Evolutionary conservation across 2,329 filamentous ascomycete species (phyloP).

Genomic region (Phoma sp.): DNA sequence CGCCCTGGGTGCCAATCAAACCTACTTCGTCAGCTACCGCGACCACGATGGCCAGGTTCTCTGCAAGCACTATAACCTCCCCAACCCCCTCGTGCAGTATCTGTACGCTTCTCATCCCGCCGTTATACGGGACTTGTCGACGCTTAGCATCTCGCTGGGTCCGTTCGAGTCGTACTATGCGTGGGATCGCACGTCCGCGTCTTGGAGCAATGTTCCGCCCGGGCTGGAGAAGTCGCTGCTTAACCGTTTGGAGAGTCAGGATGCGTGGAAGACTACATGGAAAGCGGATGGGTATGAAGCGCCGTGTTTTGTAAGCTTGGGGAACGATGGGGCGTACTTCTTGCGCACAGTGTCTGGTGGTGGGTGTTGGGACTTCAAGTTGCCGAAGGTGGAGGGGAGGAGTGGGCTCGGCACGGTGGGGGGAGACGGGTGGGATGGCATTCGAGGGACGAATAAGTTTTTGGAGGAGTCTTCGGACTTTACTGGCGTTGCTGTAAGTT

Average conservation of each 20-base stretch:
- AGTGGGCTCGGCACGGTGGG: slow-evolving; percentile 16
- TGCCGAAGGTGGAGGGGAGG: slow-evolving; percentile 16
- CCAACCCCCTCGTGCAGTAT: slow-evolving; percentile 38
- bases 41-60: slow-evolving; percentile 26
- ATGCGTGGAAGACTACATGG: slow-evolving; percentile 35
- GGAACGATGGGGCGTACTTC: slow-evolving; percentile 40
- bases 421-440: slow-evolving; percentile 31
- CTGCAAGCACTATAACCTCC: slow-evolving; percentile 40
- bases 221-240: slow-evolving; percentile 36
- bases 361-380: slow-evolving; percentile 41
- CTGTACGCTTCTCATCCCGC: slow-evolving; percentile 36
- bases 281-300: slow-evolving; percentile 34
- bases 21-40: slow-evolving; percentile 39
- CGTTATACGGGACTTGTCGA: slow-evolving; percentile 34
- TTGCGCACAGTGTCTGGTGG: slow-evolving; percentile 42
- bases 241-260: slow-evolving; percentile 30
- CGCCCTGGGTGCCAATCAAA: slow-evolving; percentile 28
- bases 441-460: slow-evolving; percentile 38
- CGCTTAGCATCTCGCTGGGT: slow-evolving; percentile 37
- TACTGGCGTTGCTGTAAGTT: slow-evolving; percentile 32
- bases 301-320: slow-evolving; percentile 39
- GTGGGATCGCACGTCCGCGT: slow-evolving; percentile 34
- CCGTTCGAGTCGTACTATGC: slow-evolving; percentile 42
- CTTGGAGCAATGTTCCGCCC: slow-evolving; percentile 38
- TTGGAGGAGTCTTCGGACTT: slow-evolving; percentile 33